Evolutionary conservation across 768 basidiomycete species (phyloP).

Genomic region (Russula emetica): DNA sequence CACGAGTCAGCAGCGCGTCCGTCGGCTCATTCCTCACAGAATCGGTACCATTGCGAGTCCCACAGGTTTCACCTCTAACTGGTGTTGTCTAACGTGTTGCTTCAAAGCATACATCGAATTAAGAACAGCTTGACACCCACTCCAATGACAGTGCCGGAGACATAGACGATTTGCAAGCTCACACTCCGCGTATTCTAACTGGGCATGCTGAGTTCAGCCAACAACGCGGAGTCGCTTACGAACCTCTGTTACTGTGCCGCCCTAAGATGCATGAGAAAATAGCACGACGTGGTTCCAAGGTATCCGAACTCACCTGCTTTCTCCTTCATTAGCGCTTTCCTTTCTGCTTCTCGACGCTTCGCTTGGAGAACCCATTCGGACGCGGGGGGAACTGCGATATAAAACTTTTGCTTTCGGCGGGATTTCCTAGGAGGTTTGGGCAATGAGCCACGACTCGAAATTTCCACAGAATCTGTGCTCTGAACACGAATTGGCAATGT

Average conservation of each 20-base stretch:
- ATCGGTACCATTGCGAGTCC: conserved; percentile 17
- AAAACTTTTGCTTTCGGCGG: conserved; percentile 9
- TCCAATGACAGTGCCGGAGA: conserved; percentile 22
- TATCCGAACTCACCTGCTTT: conserved; percentile 6
- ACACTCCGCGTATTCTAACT: conserved; percentile 22
- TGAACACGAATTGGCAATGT: neutral
- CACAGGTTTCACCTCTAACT: conserved; percentile 19
- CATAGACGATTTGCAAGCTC: conserved; percentile 22
- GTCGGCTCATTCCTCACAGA: conserved; percentile 5
- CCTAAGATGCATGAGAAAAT: conserved; percentile 10
- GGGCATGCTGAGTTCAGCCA: conserved; percentile 13
- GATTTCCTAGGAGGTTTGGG: neutral
- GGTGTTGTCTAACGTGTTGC: conserved; percentile 25
- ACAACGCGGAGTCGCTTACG: conserved; percentile 5
- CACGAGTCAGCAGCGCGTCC: conserved; percentile 3
- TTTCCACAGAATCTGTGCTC: neutral
- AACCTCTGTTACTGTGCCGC: conserved; percentile 15
- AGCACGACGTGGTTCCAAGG: neutral
- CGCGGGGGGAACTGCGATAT: conserved; percentile 12
- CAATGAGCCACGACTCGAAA: neutral
- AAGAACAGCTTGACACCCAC: conserved; percentile 23
- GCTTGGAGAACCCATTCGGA: conserved; percentile 21
- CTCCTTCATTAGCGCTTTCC: neutral
- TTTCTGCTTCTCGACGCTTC: conserved; percentile 17
- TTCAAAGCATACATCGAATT: conserved; percentile 26